Conservation (phyloP, 208 protist genomes). For the Crithidia bombi region DNA sequence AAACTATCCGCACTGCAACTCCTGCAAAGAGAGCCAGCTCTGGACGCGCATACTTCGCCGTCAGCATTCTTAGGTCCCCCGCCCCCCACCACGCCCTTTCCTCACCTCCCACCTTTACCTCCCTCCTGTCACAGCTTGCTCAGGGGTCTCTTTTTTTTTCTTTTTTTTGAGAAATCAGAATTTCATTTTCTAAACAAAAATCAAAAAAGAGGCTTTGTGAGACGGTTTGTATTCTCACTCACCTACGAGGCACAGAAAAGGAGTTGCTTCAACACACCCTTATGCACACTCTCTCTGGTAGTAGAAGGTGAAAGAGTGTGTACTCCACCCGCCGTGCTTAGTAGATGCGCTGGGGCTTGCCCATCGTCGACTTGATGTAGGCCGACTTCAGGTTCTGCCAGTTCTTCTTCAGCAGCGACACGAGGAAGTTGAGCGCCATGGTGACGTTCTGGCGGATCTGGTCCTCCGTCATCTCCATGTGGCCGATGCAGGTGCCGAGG, state of each 20-base stretch:
- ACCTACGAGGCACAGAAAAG: constrained; percentile 13
- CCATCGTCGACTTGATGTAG: constrained; percentile 99
- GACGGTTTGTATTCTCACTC: neutral
- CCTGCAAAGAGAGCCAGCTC: too few species aligned
- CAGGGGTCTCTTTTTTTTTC: constrained; percentile 19
- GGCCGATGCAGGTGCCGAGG: constrained; percentile 97
- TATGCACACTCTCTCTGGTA: neutral
- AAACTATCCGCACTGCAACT: too few species aligned
- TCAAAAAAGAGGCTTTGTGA: constrained; percentile 16
- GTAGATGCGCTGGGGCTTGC: constrained; percentile 98
- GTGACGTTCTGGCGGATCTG: constrained; percentile 97
- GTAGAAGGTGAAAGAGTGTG: constrained; percentile 2
- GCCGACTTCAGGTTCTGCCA: constrained; percentile 99
- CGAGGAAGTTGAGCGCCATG: constrained; percentile 99
- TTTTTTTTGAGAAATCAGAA: constrained; percentile 23
- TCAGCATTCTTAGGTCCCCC: neutral
- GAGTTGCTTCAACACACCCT: too few species aligned
- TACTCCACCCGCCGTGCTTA: constrained; percentile 52
- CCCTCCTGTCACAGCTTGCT: too few species aligned
- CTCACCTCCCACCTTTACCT: too few species aligned
- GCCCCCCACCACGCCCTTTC: too few species aligned
- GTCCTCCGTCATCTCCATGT: constrained; percentile 96
- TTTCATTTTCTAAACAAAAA: constrained; percentile 23
- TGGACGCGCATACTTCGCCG: too few species aligned
- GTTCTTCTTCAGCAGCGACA: constrained; percentile 99